Evolutionary conservation across 2,329 filamentous ascomycete species (phyloP), one percentile per base, ranked within the genome.

Genomic region (Aplosporella prunicola): DNA sequence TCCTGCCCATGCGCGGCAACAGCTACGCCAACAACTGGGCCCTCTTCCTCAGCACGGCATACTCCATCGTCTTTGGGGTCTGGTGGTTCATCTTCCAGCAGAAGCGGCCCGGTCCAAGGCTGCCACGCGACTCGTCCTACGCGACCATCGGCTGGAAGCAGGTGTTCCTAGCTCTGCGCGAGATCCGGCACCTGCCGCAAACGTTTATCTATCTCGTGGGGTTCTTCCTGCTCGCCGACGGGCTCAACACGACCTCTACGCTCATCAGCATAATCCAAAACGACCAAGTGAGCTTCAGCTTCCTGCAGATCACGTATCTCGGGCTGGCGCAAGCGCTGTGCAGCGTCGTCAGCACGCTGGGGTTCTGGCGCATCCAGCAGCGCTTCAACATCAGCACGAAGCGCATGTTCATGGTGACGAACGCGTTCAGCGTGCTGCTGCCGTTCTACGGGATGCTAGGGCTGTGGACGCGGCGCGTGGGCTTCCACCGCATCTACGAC

Each of bases 221-320:
- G 3, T 82, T 80, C 50, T 82, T 82, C 51, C 62, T 82, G 2
- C 68, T 82, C 0, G 78, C 76, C n/a, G 79, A 82, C 55, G 77
- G 73, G 1, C 63, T 82, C 23, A 82, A 82, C 52, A 83, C 79
- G 0, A 80, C 78, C 0, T 74, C 81, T 5, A 82, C 79, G 0
- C 76, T 82, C 15, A 75, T 82, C 20, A 66, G 62, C 1, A 82
- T 76, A 0, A 56, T 81, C 5, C 79, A 82, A 49, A 81, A 81
- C 46, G 65, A 66, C 23, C 69, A 81, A 4, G 76, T 82, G 3
- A 63, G 67, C 3, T 82, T 80, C 55, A 75, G 79, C 48, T 78
- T 75, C 1, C 60, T 82, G 17, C 68, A 76, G 32, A 53, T 81
- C 5, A 80, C 76, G 0, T 82, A 82, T 48, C 67, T 82, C 7